These are phyloP conservation scores for Pseudopithomyces maydicus DNA, from an alignment of 2,329 filamentous ascomycete genomes.

Conservation along the genomic window DNA sequence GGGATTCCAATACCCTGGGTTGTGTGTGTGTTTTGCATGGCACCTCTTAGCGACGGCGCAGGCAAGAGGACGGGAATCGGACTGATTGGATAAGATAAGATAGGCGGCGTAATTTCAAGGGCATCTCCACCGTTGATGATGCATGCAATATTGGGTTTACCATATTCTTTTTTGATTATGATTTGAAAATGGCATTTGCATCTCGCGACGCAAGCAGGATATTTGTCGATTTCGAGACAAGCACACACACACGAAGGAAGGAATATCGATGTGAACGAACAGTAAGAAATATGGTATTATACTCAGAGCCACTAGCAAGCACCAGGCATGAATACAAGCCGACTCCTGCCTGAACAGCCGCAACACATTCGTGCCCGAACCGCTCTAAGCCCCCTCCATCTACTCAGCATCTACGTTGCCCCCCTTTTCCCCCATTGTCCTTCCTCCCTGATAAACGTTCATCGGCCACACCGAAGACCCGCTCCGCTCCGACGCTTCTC, in stretches of 20 bases:
- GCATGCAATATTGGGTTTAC: no score
- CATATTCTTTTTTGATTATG: no score
- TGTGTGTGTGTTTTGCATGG: background rate
- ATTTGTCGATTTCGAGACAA: no score
- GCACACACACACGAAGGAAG: no score
- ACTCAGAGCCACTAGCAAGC: background rate
- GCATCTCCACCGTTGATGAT: no score
- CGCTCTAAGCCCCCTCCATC: background rate
- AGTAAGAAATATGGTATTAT: conserved; percentile 15
- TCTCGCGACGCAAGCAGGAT: no score
- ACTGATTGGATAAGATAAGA: background rate
- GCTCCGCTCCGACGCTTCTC: background rate
- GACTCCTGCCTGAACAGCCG: no score
- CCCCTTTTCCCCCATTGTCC: background rate
- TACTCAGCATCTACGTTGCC: background rate
- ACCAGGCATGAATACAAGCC: conserved; percentile 6
- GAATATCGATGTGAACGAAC: background rate
- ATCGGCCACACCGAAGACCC: background rate
- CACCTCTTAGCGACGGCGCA: background rate
- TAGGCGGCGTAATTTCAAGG: background rate
- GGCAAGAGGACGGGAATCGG: background rate
- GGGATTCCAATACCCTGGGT: background rate
- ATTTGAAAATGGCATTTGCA: no score
- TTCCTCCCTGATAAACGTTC: background rate
- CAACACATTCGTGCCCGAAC: background rate